Evolutionary conservation across 1,139 yeast genomes (phyloP).

Genomic region (Blastobotrys illinoisensis): DNA sequence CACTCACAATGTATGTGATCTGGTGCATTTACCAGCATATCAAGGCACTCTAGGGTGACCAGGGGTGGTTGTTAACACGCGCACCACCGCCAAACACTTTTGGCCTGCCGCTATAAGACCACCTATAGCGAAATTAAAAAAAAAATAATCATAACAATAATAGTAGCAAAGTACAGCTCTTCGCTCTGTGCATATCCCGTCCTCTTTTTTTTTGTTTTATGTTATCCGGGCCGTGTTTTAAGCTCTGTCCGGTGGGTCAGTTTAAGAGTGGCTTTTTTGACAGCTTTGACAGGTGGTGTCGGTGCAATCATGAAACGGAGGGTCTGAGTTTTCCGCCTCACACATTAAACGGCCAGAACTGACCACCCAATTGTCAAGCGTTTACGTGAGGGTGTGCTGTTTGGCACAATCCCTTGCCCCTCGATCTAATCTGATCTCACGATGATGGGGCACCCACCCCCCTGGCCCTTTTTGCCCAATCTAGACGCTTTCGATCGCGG

Average conservation of each 20-base stretch:
- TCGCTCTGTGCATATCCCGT: neutral
- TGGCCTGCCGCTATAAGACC: no score
- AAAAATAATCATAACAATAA: neutral
- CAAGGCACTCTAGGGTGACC: neutral
- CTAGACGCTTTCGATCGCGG: neutral
- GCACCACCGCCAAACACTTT: no score
- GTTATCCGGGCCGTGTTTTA: no score
- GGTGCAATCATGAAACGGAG: neutral
- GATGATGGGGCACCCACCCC: neutral
- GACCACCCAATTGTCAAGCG: no score
- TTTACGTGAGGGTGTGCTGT: no score
- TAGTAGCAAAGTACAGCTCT: neutral
- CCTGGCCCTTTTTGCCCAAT: neutral
- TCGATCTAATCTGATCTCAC: neutral
- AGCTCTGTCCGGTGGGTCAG: no score
- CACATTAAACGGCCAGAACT: no score
- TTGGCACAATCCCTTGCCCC: neutral
- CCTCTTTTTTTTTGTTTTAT: no score
- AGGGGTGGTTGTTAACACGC: neutral
- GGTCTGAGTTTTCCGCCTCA: neutral
- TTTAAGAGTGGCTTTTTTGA: neutral
- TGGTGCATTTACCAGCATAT: neutral
- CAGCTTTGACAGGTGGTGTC: neutral
- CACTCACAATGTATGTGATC: neutral
- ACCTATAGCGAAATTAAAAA: neutral